Percentiles rank a stretch among this genome's conserved stretches.
Evolutionary conservation across 148 eudicot genomes (phyloP).

Genomic region (Fallopia convolvulus): DNA sequence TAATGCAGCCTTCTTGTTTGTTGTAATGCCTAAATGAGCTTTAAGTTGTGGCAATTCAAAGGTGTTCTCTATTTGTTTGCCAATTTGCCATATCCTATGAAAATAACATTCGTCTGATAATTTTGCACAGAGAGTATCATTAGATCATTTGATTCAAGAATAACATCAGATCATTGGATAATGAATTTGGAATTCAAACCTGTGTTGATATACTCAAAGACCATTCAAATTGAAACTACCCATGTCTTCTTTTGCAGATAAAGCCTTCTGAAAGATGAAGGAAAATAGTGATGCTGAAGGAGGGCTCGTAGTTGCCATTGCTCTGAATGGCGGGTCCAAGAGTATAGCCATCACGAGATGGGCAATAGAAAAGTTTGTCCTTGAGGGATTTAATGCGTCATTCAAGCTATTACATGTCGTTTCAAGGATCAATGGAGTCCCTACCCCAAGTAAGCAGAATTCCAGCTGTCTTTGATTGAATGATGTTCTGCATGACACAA

Average conservation of each 20-base stretch:
- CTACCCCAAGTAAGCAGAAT: constrained; percentile 74
- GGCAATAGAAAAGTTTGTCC: constrained; percentile 68
- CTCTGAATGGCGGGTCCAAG: constrained; percentile 58
- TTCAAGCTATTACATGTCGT: constrained; percentile 72
- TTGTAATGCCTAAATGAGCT: background rate
- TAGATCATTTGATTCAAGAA: no score
- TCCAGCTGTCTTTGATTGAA: background rate
- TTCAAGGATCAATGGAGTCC: constrained; percentile 58
- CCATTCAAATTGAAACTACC: background rate
- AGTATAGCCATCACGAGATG: constrained; percentile 53
- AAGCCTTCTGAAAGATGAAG: constrained; percentile 22
- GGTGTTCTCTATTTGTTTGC: background rate
- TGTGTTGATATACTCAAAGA: background rate
- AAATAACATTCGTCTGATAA: background rate
- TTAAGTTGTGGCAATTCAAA: background rate
- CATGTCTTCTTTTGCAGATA: background rate
- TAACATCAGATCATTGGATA: background rate
- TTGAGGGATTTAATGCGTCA: constrained; percentile 33
- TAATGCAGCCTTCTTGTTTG: background rate
- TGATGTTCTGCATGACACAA: background rate
- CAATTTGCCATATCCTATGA: background rate
- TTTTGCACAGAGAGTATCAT: background rate
- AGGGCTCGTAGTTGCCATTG: constrained; percentile 37
- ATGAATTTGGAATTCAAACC: background rate
- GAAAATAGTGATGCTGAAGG: constrained; percentile 22